A percentile compares a stretch with the other conserved stretches of the same genome.
These are phyloP conservation scores for Metschnikowia reukaufii DNA, from an alignment of 805 yeast genomes.

Conservation along the genomic window DNA sequence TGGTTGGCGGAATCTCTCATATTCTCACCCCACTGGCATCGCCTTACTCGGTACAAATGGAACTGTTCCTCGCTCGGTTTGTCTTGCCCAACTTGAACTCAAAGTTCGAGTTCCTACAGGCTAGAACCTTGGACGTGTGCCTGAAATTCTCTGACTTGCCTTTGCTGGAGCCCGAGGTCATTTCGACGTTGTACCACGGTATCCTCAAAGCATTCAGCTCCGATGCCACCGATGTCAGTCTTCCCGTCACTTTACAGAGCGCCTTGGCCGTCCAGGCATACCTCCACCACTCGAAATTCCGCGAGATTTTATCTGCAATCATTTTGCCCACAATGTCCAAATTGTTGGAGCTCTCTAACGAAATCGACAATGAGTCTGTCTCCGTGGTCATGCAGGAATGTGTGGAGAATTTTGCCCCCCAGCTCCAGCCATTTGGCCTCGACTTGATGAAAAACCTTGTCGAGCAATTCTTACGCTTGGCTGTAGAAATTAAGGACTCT, in stretches of 20 bases:
- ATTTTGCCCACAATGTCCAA: constrained; percentile 83
- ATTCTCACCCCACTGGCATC: constrained; percentile 55
- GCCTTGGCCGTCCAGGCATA: constrained; percentile 84
- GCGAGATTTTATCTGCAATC: constrained; percentile 62
- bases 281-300: constrained; percentile 61
- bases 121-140: constrained; percentile 68
- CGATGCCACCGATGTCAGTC: constrained; percentile 29
- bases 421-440: constrained; percentile 51
- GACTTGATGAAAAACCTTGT: constrained; percentile 28
- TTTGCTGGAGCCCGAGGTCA: constrained; percentile 36
- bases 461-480: constrained; percentile 30
- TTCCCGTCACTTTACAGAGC: constrained; percentile 81
- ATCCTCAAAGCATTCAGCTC: constrained; percentile 32
- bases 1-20: constrained; percentile 71
- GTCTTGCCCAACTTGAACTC: constrained; percentile 74
- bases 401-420: constrained; percentile 84
- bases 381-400: constrained; percentile 94
- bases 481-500: constrained; percentile 54
- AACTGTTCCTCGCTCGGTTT: constrained; percentile 57
- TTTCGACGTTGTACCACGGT: constrained; percentile 33
- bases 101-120: constrained; percentile 64
- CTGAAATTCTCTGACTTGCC: constrained; percentile 64
- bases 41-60: constrained; percentile 64
- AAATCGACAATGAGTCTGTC: constrained; percentile 82
- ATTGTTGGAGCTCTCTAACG: constrained; percentile 69